Conservation (phyloP, 2,329 filamentous ascomycete genomes). For the Colletotrichum echinochloae region DNA sequence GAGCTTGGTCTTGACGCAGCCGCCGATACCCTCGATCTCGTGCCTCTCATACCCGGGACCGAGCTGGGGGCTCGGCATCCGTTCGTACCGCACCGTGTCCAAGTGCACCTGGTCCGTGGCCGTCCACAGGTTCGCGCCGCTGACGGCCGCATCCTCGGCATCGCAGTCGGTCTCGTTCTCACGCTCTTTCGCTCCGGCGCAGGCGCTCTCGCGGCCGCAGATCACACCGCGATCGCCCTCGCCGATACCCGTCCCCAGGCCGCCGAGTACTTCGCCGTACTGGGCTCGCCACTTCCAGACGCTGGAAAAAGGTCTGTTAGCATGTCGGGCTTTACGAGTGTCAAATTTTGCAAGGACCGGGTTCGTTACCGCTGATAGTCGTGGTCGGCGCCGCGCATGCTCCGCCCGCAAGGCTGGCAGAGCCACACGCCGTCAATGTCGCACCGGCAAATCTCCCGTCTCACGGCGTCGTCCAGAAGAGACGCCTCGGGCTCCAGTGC, state of each 20-base stretch:
- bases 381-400: conserved; percentile 70
- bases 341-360: background rate
- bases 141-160: conserved; percentile 75
- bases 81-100: conserved; percentile 44
- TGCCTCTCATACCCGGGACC: conserved; percentile 84
- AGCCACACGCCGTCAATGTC: conserved; percentile 77
- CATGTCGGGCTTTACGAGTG: conserved; percentile 18
- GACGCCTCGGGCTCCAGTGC: conserved; percentile 58
- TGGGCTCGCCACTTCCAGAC: conserved; percentile 92
- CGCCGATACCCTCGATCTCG: conserved; percentile 92
- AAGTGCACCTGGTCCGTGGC: conserved; percentile 47
- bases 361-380: conserved; percentile 68
- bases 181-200: conserved; percentile 80
- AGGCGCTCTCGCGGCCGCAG: conserved; percentile 82
- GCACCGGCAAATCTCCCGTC: conserved; percentile 66
- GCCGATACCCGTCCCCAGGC: conserved; percentile 86
- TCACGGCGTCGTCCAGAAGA: conserved; percentile 67
- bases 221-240: conserved; percentile 90
- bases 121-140: conserved; percentile 37
- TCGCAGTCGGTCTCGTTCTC: conserved; percentile 90
- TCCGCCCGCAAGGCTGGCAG: conserved; percentile 84
- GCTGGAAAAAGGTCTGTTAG: conserved; percentile 48
- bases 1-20: conserved; percentile 87
- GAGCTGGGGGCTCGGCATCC: conserved; percentile 63
- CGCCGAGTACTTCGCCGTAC: conserved; percentile 83